Base-by-base conservation (phyloP, 768 basidiomycete species). In the Leccinum subgranulosum region DNA sequence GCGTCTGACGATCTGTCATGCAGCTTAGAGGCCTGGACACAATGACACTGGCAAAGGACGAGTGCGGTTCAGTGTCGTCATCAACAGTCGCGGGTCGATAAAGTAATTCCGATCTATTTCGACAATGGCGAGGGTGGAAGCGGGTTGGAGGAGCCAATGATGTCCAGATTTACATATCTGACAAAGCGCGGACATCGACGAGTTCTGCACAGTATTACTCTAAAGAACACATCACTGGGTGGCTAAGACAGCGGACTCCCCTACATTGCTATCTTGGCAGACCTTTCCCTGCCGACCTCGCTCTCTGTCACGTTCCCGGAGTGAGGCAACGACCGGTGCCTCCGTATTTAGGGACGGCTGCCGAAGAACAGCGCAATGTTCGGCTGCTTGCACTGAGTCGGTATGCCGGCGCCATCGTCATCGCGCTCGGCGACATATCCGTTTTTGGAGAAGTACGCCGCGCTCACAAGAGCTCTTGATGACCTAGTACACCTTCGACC, bases 121-220 rank as follows among this genome's bases (percentile, higher is more conserved):
- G n/a, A 41, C 41, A 19, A 64, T 59, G 52, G 54, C 67, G 6
- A 57, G 6, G 0, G 23, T 17, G 3, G 12, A 6, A 4, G 3
- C 7, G 17, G 17, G 31, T 25, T 31, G 3, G 12, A 4, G 6
- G 25, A 31, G 15, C 47, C 47, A 21, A 48, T 36, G 8, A 55
- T 51, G 39, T 66, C 61, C 63, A 63, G 7, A 59, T 60, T 1
- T 61, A 70, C 39, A 55, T 70, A 36, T 66, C 66, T 7, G 64
- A 59, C 55, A 57, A 61, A 31, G 54, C 49, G 12, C 53, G 45
- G 0, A n/a, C 14, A 15, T 56, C 52, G 7, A 41, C 3, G 19
- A 2, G 25, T 1, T 0, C 27, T 65, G n/a, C 5, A 11, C 4
- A 7, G n/a, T 1, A 56, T 57, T 27, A 46, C 28, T 3, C 55